Evolutionary conservation across 306 rosid genomes (phyloP), one percentile per base, ranked within the genome.

Genomic region (Benincasa hispida): DNA sequence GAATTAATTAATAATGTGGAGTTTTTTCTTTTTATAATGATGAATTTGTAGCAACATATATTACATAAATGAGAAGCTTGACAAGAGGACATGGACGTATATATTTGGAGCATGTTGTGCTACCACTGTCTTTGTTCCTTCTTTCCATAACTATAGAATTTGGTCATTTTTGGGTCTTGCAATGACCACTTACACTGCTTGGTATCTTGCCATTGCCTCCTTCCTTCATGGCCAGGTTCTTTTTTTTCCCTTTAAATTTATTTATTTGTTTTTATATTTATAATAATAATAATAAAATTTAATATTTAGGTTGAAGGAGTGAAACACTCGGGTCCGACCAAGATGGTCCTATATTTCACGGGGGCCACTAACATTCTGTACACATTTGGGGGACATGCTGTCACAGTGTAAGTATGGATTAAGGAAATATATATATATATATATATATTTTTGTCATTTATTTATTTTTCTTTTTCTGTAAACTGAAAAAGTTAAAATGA

Each of bases 291-390:
- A 1, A 35, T n/a, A 6, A 35, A 35, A 0, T 5, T 5, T 5
- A 0, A 4, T 7, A 4, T 35, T 5, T 35, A 93, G 98, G 85
- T 87, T 66, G 98, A 91, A 58, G 98, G 98, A 34, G 98, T 94
- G 13, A 84, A 87, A 83, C 97, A 94, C 79, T 89, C 98, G 62
- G 98, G 97, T 80, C 97, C 98, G n/a, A 72, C 88, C 80, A 94
- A 88, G 85, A 13, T 94, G 86, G 97, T 91, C 76, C 84, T 91
- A 3, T 94, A 94, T 83, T 94, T 94, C 86, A 94, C 98, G 0
- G 98, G 98, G 87, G 90, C 98, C 94, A 94, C 98, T 79, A 94
- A 94, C 97, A 94, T 94, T 89, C 98, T 94, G 85, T 94, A 94
- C 84, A 94, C 98, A 77, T 94, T 94, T 48, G 98, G 98, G 83